Evolutionary conservation across 2,329 filamentous ascomycete species (phyloP), one percentile per base, ranked within the genome.

Genomic region (Fusarium continuum): DNA sequence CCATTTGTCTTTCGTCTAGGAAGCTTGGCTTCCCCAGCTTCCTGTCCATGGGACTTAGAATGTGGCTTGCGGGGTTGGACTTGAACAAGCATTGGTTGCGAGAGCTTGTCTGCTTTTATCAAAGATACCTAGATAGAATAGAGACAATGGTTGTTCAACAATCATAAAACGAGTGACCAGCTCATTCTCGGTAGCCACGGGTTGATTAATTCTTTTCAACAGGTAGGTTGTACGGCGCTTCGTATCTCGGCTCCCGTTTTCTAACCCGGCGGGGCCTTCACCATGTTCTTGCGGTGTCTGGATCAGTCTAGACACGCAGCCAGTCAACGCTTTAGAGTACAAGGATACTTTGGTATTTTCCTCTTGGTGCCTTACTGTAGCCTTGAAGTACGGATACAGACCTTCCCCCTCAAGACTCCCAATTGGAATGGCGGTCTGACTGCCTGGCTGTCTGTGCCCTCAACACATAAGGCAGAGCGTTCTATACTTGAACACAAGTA

Each of bases 201-300:
- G 26, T 48, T 43, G 20, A 23, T 22, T 19, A 26, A 19, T 32
- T 6, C 32, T 26, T 31, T 40, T 47, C 32, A 14, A 23, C 20
- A 22, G 17, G 29, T 46, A 49, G 25, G 59, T 39, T 43, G n/a
- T 40, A 35, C 39, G 17, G 46, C 28, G 22, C 19, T 35, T 41
- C 29, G 55, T 40, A 59, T 55, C 60, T 67, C 55, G 54, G 60
- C 46, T 67, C 45, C 44, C 8, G 23, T 48, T 54, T 20, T 44
- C 31, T 48, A 7, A 20, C 28, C 34, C 31, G 23, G n/a, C 25
- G 38, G 34, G 29, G 32, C n/a, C 26, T 28, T 35, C 25, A 19
- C n/a, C 35, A 17, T 31, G 17, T 17, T 28, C 20, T 36, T 31
- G 23, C 28, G 41, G 29, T 61, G 40, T 26, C 14, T 46, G 22